Percentiles rank a stretch among this genome's conserved stretches.
Evolutionary conservation across 306 rosid species (phyloP).

Genomic region (Cucurbita maxima): DNA sequence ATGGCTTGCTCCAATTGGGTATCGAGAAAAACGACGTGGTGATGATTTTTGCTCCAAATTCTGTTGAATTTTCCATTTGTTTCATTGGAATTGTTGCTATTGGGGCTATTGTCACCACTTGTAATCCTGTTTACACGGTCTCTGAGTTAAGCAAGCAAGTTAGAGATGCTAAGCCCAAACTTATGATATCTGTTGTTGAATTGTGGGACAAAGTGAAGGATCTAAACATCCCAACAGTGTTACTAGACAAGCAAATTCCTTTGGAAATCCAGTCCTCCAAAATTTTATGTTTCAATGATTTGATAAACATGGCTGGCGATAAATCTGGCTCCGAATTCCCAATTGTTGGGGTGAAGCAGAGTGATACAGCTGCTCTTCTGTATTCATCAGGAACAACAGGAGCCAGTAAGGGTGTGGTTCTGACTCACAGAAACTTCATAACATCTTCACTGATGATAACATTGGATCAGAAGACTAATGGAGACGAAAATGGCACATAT

Average conservation of each 20-base stretch:
- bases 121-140: slow-evolving; percentile 54
- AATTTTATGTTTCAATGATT: slow-evolving; percentile 21
- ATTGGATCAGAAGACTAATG: slow-evolving; percentile 36
- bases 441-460: slow-evolving; percentile 39
- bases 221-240: slow-evolving; percentile 38
- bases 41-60: slow-evolving; percentile 60
- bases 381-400: slow-evolving; percentile 93
- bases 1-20: slow-evolving; percentile 35
- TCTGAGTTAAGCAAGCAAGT: slow-evolving; percentile 53
- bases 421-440: slow-evolving; percentile 58
- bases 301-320: slow-evolving; percentile 17
- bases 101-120: slow-evolving; percentile 68
- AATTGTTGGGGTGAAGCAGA: slow-evolving; percentile 18
- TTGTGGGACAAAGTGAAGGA: slow-evolving; percentile 42
- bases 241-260: slow-evolving; percentile 17
- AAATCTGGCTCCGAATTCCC: slow-evolving; percentile 39
- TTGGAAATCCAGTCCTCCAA: slow-evolving; percentile 4
- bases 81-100: slow-evolving; percentile 40
- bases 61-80: slow-evolving; percentile 36
- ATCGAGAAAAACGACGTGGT: slow-evolving; percentile 66
- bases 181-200: slow-evolving; percentile 46
- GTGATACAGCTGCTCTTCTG: slow-evolving; percentile 57
- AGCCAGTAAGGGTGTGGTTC: slow-evolving; percentile 62
- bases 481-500: slow-evolving; percentile 23
- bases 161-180: slow-evolving; percentile 55